Conservation (phyloP, 1,284 basidiomycete genomes). For the Amylostereum chailletii region DNA sequence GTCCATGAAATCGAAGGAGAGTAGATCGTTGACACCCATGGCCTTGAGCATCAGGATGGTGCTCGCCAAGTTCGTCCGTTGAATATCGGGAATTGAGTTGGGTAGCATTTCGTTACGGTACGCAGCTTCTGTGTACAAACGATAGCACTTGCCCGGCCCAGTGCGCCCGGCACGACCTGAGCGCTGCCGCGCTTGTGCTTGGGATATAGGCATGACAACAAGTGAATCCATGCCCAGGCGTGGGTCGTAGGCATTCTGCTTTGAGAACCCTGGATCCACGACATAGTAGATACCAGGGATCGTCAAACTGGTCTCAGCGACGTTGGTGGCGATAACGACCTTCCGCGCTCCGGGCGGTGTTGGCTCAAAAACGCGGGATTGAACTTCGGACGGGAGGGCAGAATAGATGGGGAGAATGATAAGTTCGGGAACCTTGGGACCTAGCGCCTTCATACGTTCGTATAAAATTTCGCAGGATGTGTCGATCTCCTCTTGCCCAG, state of each 20-base stretch:
- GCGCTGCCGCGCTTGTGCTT: slow-evolving; percentile 94
- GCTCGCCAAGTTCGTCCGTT: slow-evolving; percentile 87
- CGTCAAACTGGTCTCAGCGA: slow-evolving; percentile 96
- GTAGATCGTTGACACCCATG: slow-evolving; percentile 97
- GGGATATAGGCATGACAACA: slow-evolving; percentile 98
- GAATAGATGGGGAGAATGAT: slow-evolving; percentile 97
- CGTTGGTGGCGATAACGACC: slow-evolving; percentile 97
- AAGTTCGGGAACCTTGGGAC: slow-evolving; percentile 94
- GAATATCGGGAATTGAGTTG: slow-evolving; percentile 97
- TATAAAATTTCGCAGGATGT: slow-evolving; percentile 95
- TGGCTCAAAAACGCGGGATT: slow-evolving; percentile 95
- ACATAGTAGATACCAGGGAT: slow-evolving; percentile 99
- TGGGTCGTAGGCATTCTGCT: slow-evolving; percentile 98
- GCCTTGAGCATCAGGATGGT: slow-evolving; percentile 96
- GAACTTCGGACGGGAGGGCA: slow-evolving; percentile 93
- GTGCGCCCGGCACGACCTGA: slow-evolving; percentile 95
- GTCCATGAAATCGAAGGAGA: slow-evolving; percentile 99
- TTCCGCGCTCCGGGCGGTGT: slow-evolving; percentile 95
- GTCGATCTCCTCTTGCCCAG: slow-evolving; percentile 98
- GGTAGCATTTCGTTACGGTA: slow-evolving; percentile 98
- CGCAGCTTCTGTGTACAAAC: slow-evolving; percentile 95
- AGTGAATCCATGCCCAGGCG: slow-evolving; percentile 97
- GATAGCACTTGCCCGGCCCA: slow-evolving; percentile 97
- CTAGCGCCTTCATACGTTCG: slow-evolving; percentile 97
- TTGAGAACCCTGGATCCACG: slow-evolving; percentile 96